A percentile compares a stretch with the other conserved stretches of the same genome.
Conservation (phyloP, 768 basidiomycete species). For the Lactifluus subvellereus region DNA sequence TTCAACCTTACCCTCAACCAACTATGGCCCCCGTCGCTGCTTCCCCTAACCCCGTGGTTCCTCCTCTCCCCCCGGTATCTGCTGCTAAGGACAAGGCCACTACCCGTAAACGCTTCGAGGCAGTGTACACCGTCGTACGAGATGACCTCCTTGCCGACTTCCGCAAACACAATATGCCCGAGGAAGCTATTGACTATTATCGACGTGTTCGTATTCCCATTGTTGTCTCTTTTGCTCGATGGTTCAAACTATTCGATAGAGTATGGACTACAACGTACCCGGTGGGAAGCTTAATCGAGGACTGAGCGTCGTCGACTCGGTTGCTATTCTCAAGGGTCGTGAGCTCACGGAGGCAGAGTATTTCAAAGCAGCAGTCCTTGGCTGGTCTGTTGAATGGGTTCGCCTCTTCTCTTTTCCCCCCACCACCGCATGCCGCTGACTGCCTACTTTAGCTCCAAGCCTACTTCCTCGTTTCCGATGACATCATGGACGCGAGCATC, state of each 20-base stretch:
- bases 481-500: slow-evolving; percentile 95
- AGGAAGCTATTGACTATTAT: slow-evolving; percentile 83
- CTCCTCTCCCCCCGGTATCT: neutral
- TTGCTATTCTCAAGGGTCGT: slow-evolving; percentile 76
- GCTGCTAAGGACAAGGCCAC: slow-evolving; percentile 12
- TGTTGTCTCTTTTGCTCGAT: neutral
- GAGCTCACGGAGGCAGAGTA: slow-evolving; percentile 77
- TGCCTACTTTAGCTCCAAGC: slow-evolving; percentile 71
- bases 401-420: slow-evolving; percentile 31
- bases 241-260: slow-evolving; percentile 41
- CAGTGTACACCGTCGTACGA: slow-evolving; percentile 62
- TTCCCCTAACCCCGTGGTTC: neutral
- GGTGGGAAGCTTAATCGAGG: slow-evolving; percentile 96
- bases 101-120: slow-evolving; percentile 60
- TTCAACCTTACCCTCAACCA: too few relatives aligned
- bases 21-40: slow-evolving; percentile 19
- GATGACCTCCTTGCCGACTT: slow-evolving; percentile 73
- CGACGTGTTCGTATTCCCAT: slow-evolving; percentile 47
- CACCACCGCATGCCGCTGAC: neutral
- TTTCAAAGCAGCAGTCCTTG: slow-evolving; percentile 78
- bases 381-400: slow-evolving; percentile 95
- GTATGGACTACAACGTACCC: slow-evolving; percentile 89
- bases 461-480: slow-evolving; percentile 94
- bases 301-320: slow-evolving; percentile 92
- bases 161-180: slow-evolving; percentile 68